These are phyloP conservation scores for Tuctoria greenei DNA, from an alignment of 176 grass and related monocot genomes.

Conservation along the genomic window DNA sequence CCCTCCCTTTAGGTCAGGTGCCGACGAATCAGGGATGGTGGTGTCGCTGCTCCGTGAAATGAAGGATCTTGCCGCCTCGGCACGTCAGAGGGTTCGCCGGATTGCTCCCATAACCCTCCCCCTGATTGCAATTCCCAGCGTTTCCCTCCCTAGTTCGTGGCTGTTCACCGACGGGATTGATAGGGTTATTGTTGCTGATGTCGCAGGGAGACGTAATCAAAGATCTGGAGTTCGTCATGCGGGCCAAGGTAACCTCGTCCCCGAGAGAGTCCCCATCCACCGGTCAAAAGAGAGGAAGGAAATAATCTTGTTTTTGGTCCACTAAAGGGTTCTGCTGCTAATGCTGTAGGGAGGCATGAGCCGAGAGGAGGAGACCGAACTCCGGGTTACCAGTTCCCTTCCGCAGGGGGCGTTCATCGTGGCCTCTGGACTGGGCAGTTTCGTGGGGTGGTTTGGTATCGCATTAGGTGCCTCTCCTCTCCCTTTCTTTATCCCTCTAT, in stretches of 20 bases:
- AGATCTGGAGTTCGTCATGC: background rate
- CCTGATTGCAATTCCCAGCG: background rate
- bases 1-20: background rate
- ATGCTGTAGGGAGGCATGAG: background rate
- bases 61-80: background rate
- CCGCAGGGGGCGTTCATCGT: background rate
- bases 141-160: background rate
- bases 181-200: background rate
- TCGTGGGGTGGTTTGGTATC: constrained; percentile 2
- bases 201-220: background rate
- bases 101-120: background rate
- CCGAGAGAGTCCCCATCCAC: background rate
- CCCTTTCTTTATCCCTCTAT: background rate
- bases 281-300: background rate
- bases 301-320: background rate
- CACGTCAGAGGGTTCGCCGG: background rate
- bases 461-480: background rate
- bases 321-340: background rate
- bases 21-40: constrained; percentile 1
- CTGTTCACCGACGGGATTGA: background rate
- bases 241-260: background rate
- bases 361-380: background rate
- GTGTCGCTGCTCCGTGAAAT: background rate
- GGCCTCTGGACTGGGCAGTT: background rate
- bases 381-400: background rate